A percentile compares a stretch with the other conserved stretches of the same genome.
phyloP scores from a whole-genome alignment of 2,329 filamentous ascomycete genomes.

The Aspergillus sp. region DNA sequence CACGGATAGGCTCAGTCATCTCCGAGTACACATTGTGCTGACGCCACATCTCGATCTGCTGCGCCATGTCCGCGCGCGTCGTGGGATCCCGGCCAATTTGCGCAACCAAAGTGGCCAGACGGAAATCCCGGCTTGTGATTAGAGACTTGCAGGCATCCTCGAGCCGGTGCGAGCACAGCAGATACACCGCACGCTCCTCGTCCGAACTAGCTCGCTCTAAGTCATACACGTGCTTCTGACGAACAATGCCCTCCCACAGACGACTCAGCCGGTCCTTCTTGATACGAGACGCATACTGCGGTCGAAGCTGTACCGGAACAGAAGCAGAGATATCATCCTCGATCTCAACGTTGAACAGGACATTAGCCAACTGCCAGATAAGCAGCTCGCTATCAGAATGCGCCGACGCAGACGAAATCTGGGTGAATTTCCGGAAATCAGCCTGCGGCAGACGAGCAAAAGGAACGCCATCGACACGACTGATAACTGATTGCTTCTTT shows the following conservation, averaged over 20 bases:
- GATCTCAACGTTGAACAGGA: conserved; percentile 69
- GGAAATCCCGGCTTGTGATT: conserved; percentile 66
- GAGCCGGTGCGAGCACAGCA: conserved; percentile 69
- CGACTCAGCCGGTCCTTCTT: conserved; percentile 41
- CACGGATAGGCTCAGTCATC: conserved; percentile 72
- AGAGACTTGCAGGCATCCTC: conserved; percentile 76
- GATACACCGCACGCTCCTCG: conserved; percentile 77
- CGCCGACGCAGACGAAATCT: conserved; percentile 20
- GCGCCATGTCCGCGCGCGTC: conserved; percentile 64
- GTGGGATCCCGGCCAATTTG: conserved; percentile 67
- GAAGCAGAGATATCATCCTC: conserved; percentile 39
- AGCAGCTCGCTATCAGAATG: conserved; percentile 30
- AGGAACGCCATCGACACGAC: conserved; percentile 51
- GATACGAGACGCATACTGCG: conserved; percentile 36
- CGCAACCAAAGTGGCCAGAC: conserved; percentile 74
- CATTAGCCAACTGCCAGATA: conserved; percentile 77
- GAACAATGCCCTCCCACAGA: conserved; percentile 35
- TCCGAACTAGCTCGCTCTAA: conserved; percentile 56
- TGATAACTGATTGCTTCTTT: conserved; percentile 36
- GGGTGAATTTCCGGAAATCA: conserved; percentile 27
- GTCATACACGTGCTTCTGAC: conserved; percentile 59
- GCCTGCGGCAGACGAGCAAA: conserved; percentile 34
- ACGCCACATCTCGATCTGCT: conserved; percentile 78
- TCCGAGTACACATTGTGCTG: conserved; percentile 77
- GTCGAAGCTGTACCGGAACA: conserved; percentile 31